Base-by-base conservation (phyloP, 1,284 basidiomycete species). In the Peniophora sp. region DNA sequence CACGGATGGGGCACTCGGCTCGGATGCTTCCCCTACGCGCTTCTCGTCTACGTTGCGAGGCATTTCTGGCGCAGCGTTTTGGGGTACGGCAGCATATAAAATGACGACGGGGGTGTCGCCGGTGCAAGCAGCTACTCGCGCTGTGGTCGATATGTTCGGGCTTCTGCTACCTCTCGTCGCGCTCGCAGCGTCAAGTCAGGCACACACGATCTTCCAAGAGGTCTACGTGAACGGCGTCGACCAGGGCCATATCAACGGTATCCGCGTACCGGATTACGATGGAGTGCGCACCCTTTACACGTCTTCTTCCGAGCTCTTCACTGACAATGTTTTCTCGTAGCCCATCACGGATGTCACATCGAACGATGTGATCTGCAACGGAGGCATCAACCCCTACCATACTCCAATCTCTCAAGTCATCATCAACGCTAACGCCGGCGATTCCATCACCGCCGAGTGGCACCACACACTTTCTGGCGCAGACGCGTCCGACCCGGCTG, bases 391-490 rank as follows among this genome's bases (percentile, higher is more conserved):
- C 43, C 43, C 43, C 20, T 75, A 76, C 57, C 75, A 75, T 56
- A 73, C 71, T 58, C 71, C 74, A 15, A 60, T 81, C 53, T 66
- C 76, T 48, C 59, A 66, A 47, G 56, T 66, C 11, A 61, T 80
- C 56, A 68, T 81, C 63, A 62, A 64, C 35, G 71, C 78, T 34
- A 63, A 79, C 49, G 65, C 75, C 49, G 75, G 76, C 15, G 58
- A 68, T 9, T 64, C 63, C 48, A 66, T 78, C 24, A 75, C 71
- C 5, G 68, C 74, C 15, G 70, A 75, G 55, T 79, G 69, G 67
- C 75, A 76, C 57, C 73, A 76, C 58, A 71, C 67, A 2, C 62
- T 76, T 6, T 54, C 58, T 22, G 72, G 73, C 42, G 70, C 70
- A 3, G 63, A 67, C 44, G 61, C 71, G 2, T 56, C 60, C 34